Evolutionary conservation across 257 asterid genomes (phyloP).

Genomic region (Petunia secreta): DNA sequence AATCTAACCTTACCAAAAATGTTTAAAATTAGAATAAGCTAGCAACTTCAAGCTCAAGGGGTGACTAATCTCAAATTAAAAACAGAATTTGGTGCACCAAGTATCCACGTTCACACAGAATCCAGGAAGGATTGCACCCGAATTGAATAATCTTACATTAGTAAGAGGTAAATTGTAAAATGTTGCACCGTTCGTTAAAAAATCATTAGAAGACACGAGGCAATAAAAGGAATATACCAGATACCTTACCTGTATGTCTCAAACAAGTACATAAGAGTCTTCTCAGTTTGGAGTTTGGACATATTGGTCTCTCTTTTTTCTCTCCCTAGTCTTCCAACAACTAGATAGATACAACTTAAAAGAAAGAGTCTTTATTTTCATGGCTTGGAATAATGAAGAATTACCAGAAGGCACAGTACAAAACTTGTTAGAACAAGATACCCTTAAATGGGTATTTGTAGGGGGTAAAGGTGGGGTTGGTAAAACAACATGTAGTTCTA

Average conservation of each 20-base stretch:
- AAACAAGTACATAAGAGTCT: background rate
- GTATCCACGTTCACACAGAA: too few relatives aligned
- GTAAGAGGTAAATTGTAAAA: too few relatives aligned
- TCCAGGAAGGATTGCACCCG: too few relatives aligned
- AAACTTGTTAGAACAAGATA: constrained; percentile 78
- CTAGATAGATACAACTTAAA: too few relatives aligned
- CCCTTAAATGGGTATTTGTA: constrained; percentile 90
- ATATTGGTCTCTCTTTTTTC: constrained; percentile 11
- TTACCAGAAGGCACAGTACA: constrained; percentile 71
- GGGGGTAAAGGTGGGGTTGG: constrained; percentile 99
- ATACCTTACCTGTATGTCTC: background rate
- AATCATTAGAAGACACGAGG: background rate
- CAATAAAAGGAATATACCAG: background rate
- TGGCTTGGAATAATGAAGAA: constrained; percentile 62
- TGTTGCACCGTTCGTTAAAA: too few relatives aligned
- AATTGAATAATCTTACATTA: too few relatives aligned
- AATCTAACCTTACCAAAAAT: too few relatives aligned
- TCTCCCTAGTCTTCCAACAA: constrained; percentile 14
- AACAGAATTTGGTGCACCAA: too few relatives aligned
- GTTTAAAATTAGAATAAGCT: too few relatives aligned
- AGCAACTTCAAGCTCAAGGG: too few relatives aligned
- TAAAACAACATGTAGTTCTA: constrained; percentile 92
- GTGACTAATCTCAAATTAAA: too few relatives aligned
- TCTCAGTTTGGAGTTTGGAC: background rate
- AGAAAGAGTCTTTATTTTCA: constrained; percentile 24